Conservation (phyloP, 345 rosid genomes). For the Alliaria petiolata region DNA sequence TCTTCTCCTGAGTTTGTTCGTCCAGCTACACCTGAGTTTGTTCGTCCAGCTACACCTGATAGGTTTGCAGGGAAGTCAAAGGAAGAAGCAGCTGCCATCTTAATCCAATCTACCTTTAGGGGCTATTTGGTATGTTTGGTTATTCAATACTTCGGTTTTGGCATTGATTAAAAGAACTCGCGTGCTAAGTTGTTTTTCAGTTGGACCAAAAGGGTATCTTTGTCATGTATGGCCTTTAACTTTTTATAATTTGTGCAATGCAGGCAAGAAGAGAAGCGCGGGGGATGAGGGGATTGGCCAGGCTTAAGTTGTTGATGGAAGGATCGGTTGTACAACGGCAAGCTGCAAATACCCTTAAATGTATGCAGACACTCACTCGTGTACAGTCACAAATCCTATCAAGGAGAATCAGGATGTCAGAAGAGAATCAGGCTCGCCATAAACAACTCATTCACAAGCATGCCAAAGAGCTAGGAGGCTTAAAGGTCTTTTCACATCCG, state of each 20-base stretch:
- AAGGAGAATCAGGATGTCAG: conserved; percentile 72
- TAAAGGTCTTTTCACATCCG: too few relatives aligned
- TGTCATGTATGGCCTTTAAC: neutral
- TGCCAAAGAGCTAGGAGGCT: conserved; percentile 52
- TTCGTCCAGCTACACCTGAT: conserved; percentile 19
- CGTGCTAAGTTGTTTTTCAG: neutral
- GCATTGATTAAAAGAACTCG: neutral
- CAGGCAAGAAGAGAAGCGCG: conserved; percentile 74
- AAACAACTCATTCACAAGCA: conserved; percentile 82
- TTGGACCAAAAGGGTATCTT: neutral
- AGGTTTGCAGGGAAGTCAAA: conserved; percentile 55
- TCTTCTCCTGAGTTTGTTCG: conserved; percentile 40
- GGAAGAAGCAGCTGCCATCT: conserved; percentile 73
- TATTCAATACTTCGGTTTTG: neutral
- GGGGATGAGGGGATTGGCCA: conserved; percentile 64
- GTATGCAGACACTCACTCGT: conserved; percentile 85
- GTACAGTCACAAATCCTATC: conserved; percentile 75
- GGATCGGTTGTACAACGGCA: conserved; percentile 76
- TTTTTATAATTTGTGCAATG: conserved; percentile 14
- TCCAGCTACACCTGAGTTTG: conserved; percentile 10
- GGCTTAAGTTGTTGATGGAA: conserved; percentile 72
- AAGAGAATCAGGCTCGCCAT: conserved; percentile 89
- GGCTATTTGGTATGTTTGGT: conserved; percentile 57
- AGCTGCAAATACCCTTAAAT: conserved; percentile 62
- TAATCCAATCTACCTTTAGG: conserved; percentile 77